Evolutionary conservation across 2,329 filamentous ascomycete species (phyloP).

Genomic region (Didymella arachidicola): DNA sequence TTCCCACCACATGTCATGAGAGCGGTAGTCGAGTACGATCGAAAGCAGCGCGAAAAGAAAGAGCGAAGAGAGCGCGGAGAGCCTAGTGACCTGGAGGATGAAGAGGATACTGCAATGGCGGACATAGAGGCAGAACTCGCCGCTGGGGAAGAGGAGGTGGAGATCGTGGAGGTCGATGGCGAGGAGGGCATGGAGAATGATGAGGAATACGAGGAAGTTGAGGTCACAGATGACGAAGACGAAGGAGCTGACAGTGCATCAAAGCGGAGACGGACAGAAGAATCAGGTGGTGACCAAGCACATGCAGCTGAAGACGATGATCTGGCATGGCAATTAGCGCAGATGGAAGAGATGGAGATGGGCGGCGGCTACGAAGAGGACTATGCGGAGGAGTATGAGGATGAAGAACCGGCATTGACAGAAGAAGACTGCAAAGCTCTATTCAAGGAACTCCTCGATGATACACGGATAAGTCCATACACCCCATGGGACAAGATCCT

Average conservation of each 20-base stretch:
- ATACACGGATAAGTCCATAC: constrained; percentile 83
- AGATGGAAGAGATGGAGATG: constrained; percentile 83
- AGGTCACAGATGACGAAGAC: constrained; percentile 70
- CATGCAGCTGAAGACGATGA: constrained; percentile 94
- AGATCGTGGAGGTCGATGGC: constrained; percentile 47
- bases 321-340: constrained; percentile 88
- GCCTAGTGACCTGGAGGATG: constrained; percentile 45
- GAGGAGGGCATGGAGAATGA: constrained; percentile 61
- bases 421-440: constrained; percentile 78
- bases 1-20: constrained; percentile 88
- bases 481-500: constrained; percentile 90
- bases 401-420: constrained; percentile 73
- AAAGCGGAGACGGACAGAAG: constrained; percentile 60
- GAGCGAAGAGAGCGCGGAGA: constrained; percentile 60
- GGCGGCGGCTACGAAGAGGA: constrained; percentile 72
- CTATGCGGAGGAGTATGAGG: constrained; percentile 70
- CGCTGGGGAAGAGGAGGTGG: constrained; percentile 41
- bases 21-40: constrained; percentile 72
- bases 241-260: constrained; percentile 57
- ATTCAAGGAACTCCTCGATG: constrained; percentile 86
- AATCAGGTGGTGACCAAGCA: constrained; percentile 54
- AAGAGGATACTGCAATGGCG: constrained; percentile 42
- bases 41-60: constrained; percentile 74
- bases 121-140: constrained; percentile 45
- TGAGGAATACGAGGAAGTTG: constrained; percentile 79